These are phyloP conservation scores for Solanum etuberosum DNA, from an alignment of 257 asterid genomes.

Conservation along the genomic window DNA sequence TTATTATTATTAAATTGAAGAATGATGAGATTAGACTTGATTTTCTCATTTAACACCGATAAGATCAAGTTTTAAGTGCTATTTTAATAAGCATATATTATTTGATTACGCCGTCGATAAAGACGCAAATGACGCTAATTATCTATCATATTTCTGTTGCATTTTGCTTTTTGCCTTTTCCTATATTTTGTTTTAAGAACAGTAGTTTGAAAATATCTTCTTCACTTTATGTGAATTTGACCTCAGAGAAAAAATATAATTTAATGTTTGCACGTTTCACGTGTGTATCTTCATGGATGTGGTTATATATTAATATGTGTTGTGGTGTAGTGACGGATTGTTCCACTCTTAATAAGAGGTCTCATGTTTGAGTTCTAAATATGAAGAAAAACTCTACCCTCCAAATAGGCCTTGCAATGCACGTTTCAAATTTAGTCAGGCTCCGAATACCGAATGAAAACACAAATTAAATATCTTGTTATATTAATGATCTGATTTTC, in stretches of 20 bases:
- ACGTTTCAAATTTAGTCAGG: fast-evolving
- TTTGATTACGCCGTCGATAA: background rate
- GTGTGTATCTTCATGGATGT: background rate
- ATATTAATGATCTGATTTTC: background rate
- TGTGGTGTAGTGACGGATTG: fast-evolving
- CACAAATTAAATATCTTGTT: too few relatives aligned
- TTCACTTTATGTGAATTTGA: background rate
- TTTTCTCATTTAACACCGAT: background rate
- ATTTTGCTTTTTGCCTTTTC: background rate
- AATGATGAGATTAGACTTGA: background rate
- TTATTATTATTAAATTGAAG: background rate
- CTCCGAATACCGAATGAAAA: fast-evolving
- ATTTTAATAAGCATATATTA: background rate
- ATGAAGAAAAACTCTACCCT: fast-evolving
- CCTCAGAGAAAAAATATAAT: background rate
- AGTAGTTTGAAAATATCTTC: background rate
- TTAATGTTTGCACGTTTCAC: background rate
- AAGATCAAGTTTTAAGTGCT: background rate
- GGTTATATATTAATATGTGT: too few relatives aligned
- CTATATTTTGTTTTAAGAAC: background rate
- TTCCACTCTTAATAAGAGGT: fast-evolving
- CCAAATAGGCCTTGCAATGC: fast-evolving
- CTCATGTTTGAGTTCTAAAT: fast-evolving
- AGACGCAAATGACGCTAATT: background rate
- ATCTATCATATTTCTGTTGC: background rate